These are phyloP conservation scores for Penicillium steckii DNA, from an alignment of 495 filamentous ascomycete species.

Conservation along the genomic window DNA sequence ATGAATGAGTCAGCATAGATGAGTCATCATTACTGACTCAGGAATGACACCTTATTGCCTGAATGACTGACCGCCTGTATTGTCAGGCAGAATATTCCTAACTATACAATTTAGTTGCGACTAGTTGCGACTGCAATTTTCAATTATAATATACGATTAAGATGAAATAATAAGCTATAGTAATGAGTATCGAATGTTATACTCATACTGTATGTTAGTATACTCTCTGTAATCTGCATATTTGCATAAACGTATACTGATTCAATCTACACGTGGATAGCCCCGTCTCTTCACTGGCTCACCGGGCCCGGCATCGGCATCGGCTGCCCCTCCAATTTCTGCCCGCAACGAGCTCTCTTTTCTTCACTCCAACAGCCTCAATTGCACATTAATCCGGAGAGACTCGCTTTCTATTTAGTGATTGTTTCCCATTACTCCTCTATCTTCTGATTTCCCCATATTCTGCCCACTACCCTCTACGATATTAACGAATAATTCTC, in stretches of 20 bases:
- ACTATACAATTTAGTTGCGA: slow-evolving; percentile 4
- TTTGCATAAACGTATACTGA: background rate
- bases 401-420: slow-evolving; percentile 12
- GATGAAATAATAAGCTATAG: too few relatives aligned
- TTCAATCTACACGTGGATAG: background rate
- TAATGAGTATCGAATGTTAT: background rate
- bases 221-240: background rate
- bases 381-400: too few relatives aligned
- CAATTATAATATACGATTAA: too few relatives aligned
- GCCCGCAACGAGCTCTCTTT: slow-evolving; percentile 17
- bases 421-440: background rate
- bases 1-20: background rate
- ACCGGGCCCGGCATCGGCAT: slow-evolving; percentile 9
- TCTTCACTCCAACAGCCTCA: background rate
- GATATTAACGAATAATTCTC: background rate
- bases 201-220: background rate
- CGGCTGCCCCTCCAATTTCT: slow-evolving; percentile 32
- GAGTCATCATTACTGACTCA: slow-evolving; percentile 13
- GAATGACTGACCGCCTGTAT: slow-evolving; percentile 4
- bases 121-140: too few relatives aligned
- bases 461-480: background rate
- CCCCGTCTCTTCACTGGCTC: slow-evolving; percentile 1
- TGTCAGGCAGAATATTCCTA: slow-evolving; percentile 6
- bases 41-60: background rate
- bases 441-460: background rate